These are phyloP conservation scores for Corinectria fuckeliana DNA, from an alignment of 2,329 filamentous ascomycete genomes.

Conservation along the genomic window DNA sequence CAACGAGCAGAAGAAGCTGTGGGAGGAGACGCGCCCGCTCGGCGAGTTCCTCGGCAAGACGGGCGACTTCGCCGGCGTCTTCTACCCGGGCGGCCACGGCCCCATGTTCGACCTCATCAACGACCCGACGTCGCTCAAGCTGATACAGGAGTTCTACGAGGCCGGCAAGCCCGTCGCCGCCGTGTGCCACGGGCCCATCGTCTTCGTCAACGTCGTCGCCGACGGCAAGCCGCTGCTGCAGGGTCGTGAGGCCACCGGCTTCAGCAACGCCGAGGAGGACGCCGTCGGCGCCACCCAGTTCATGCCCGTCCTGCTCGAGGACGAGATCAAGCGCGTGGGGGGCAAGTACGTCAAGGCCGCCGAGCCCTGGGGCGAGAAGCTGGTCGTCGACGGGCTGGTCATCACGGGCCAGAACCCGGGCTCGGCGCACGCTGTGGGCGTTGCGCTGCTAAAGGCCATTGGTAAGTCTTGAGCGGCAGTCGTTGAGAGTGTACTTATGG, in stretches of 20 bases:
- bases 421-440: slow-evolving; percentile 57
- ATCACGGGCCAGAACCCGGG: slow-evolving; percentile 66
- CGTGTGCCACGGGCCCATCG: slow-evolving; percentile 73
- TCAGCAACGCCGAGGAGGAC: slow-evolving; percentile 64
- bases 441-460: slow-evolving; percentile 57
- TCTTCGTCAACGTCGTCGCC: slow-evolving; percentile 63
- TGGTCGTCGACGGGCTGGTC: slow-evolving; percentile 58
- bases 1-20: slow-evolving; percentile 62
- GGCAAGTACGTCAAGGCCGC: slow-evolving; percentile 63
- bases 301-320: slow-evolving; percentile 67
- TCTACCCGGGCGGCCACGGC: slow-evolving; percentile 63
- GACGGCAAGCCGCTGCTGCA: slow-evolving; percentile 61
- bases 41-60: slow-evolving; percentile 61
- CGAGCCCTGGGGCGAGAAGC: slow-evolving; percentile 56
- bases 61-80: slow-evolving; percentile 66
- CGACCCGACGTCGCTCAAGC: slow-evolving; percentile 58
- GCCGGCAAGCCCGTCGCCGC: slow-evolving; percentile 67
- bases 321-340: slow-evolving; percentile 57
- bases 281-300: slow-evolving; percentile 55
- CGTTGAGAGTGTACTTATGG: too few species aligned
- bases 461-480: slow-evolving; percentile 19
- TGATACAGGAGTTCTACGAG: slow-evolving; percentile 66
- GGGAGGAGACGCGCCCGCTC: slow-evolving; percentile 68
- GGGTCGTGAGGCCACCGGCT: slow-evolving; percentile 66
- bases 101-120: slow-evolving; percentile 70